Base-by-base conservation (phyloP, 352 stramenopile genomes). In the Aphanomyces invadans region DNA sequence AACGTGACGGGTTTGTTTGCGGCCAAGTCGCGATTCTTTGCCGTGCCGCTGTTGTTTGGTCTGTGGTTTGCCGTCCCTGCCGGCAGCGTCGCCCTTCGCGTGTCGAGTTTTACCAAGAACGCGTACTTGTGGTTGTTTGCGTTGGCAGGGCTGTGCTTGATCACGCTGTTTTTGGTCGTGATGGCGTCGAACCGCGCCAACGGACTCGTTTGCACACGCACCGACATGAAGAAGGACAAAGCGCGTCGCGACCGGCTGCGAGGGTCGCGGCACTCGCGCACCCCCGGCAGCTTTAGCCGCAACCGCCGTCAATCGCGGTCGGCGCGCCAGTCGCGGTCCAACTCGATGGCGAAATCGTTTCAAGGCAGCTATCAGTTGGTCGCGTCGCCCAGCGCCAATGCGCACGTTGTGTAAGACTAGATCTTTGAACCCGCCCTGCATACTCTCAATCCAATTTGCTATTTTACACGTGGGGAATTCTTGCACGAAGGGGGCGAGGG, bases 61-160 rank as follows among this genome's bases (percentile, higher is more conserved):
- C 28, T 90, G n/a, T 92, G 89, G 62, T 92, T 90, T 70, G 44
- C 85, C 44, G 23, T 87, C 59, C 82, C 82, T 0, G 69, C 88
- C 33, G 25, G 62, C 2, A 73, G 69, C 38, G 55, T 77, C 17
- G 60, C 65, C 45, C 29, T 74, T 2, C 72, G 72, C 31, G 36
- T 70, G n/a, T 33, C 70, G 44, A 42, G 36, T 26, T 44, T 65
- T 9, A 64, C 64, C 3, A 23, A 68, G 31, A 72, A 79, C 42
- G 73, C 83, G 62, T 87, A 83, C 71, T 49, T 82, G 0, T 88
- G 85, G 70, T 63, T 89, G 36, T 89, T 83, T 68, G 70, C 56
- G 2, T 68, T 89, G 4, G 62, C 74, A 32, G 81, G 70, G 45
- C 80, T 70, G 42, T 81, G 76, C 42, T 42, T 87, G 3, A 55